A percentile compares a stretch with the other conserved stretches of the same genome.
phyloP scores from a whole-genome alignment of 1,139 yeast species.

The Oligophagozyma castellii region DNA sequence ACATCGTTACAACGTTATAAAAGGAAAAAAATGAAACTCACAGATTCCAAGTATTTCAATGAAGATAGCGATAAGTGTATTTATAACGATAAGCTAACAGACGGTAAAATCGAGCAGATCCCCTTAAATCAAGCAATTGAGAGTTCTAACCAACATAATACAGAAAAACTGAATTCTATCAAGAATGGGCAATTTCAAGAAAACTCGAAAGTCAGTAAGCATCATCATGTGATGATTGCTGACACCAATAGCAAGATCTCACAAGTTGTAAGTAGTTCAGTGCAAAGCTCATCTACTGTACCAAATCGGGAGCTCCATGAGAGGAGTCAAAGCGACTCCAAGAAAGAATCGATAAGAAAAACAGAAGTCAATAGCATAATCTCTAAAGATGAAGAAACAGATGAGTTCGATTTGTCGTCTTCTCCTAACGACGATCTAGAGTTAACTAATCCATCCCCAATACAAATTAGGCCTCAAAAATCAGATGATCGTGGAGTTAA shows the following conservation, averaged over 20 bases:
- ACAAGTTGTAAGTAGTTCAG: no score
- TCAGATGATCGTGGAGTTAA: slow-evolving; percentile 6
- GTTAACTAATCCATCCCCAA: slow-evolving; percentile 21
- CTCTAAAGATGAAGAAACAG: slow-evolving; percentile 3
- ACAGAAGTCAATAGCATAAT: background rate
- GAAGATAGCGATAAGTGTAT: background rate
- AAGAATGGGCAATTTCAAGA: no score
- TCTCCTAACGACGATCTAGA: slow-evolving; percentile 21
- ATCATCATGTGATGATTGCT: background rate
- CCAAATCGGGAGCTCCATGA: no score
- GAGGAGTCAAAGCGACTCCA: slow-evolving; percentile 1
- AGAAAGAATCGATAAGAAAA: background rate
- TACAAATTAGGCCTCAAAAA: slow-evolving; percentile 9
- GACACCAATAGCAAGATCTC: background rate
- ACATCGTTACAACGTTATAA: background rate
- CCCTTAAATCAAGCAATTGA: background rate
- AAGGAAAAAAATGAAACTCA: background rate
- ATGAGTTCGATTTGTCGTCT: slow-evolving; percentile 22
- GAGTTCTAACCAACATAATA: background rate
- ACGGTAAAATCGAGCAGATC: background rate
- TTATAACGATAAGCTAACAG: background rate
- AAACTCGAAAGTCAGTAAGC: background rate
- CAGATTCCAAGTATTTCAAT: no score
- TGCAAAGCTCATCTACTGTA: no score
- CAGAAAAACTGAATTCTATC: background rate